These are phyloP conservation scores for Porpolomopsis calyptriformis DNA, from an alignment of 768 basidiomycete species.

Conservation along the genomic window DNA sequence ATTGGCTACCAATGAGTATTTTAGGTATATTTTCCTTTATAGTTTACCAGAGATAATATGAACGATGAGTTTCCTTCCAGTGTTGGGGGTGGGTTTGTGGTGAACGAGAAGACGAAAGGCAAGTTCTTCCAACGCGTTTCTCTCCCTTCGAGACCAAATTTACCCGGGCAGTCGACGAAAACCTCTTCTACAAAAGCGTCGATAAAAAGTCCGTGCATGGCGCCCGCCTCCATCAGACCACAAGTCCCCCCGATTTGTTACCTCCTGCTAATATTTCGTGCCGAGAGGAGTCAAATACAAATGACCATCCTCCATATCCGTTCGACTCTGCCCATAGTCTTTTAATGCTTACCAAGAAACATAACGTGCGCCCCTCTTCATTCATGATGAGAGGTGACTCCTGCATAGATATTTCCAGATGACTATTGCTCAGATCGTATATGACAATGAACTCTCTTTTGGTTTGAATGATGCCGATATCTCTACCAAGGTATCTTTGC, in stretches of 20 bases:
- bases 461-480: constrained; percentile 70
- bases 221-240: constrained; percentile 63
- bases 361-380: constrained; percentile 52
- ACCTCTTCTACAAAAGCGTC: constrained; percentile 88
- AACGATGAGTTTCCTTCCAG: constrained; percentile 20
- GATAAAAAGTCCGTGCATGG: constrained; percentile 73
- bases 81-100: constrained; percentile 90
- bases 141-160: constrained; percentile 1
- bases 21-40: constrained; percentile 31
- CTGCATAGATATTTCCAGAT: constrained; percentile 36
- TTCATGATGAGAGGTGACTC: constrained; percentile 4
- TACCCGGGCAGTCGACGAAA: constrained; percentile 62
- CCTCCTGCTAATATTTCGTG: constrained; percentile 1
- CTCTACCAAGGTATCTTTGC: constrained; percentile 45
- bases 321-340: constrained; percentile 71
- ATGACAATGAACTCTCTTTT: constrained; percentile 82
- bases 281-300: constrained; percentile 9
- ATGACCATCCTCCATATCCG: constrained; percentile 68
- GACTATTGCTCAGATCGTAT: constrained; percentile 89
- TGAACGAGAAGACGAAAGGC: constrained; percentile 91
- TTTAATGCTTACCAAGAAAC: constrained; percentile 61
- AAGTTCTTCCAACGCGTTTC: constrained; percentile 6
- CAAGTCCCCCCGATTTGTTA: constrained; percentile 23
- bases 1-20: constrained; percentile 91
- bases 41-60: neutral